phyloP scores from a whole-genome alignment of 306 rosid species.

The Prunus mira region DNA sequence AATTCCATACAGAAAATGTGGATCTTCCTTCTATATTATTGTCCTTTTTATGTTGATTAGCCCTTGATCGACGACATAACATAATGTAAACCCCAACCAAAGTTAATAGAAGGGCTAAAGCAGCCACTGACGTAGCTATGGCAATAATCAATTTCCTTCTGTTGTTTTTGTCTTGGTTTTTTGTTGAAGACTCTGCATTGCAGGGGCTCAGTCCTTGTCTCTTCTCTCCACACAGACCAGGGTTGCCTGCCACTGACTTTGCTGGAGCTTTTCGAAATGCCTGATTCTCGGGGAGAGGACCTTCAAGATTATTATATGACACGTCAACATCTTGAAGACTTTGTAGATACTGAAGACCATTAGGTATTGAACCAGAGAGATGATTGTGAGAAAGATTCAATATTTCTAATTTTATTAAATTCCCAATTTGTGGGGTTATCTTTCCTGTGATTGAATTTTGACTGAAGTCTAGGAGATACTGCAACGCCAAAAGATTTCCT shows the following conservation, averaged over 20 bases:
- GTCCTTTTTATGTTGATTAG: not conserved
- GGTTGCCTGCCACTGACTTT: constrained; percentile 41
- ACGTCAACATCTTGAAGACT: constrained; percentile 47
- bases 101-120: not conserved
- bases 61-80: not conserved
- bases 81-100: not conserved
- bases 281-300: constrained; percentile 38
- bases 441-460: constrained; percentile 47
- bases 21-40: constrained; percentile 32
- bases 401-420: constrained; percentile 36
- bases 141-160: not conserved
- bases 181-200: not conserved
- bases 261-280: constrained; percentile 27
- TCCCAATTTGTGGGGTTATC: constrained; percentile 38
- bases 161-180: constrained; percentile 16
- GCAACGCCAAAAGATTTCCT: constrained; percentile 46
- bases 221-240: constrained; percentile 48
- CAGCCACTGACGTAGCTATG: not conserved
- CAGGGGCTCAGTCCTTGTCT: constrained; percentile 36
- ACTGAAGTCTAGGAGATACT: constrained; percentile 45
- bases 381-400: constrained; percentile 56
- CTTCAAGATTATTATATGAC: constrained; percentile 50
- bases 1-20: constrained; percentile 27
- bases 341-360: constrained; percentile 24
- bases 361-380: constrained; percentile 47